Evolutionary conservation across 768 basidiomycete species (phyloP).

Genomic region (Boletus subcaerulescens): DNA sequence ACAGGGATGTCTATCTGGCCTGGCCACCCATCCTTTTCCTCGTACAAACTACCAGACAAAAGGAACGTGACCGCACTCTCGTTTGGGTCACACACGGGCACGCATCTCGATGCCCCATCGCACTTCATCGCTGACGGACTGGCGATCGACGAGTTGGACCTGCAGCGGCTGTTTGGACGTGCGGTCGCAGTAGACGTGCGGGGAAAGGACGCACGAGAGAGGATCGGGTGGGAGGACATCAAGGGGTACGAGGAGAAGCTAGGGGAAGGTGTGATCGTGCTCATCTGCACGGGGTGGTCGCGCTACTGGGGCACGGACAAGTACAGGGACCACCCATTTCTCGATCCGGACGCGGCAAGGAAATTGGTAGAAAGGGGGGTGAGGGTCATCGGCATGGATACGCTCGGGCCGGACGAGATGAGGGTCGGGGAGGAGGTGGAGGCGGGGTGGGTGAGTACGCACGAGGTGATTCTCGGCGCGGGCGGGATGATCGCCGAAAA

Average conservation of each 20-base stretch:
- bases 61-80: conserved; percentile 36
- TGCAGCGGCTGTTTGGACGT: conserved; percentile 49
- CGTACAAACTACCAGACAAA: conserved; percentile 2
- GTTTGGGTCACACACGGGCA: conserved; percentile 69
- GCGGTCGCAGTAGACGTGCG: conserved; percentile 55
- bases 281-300: conserved; percentile 69
- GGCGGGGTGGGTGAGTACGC: conserved; percentile 32
- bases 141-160: conserved; percentile 54
- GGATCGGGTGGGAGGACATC: conserved; percentile 56
- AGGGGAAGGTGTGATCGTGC: conserved; percentile 40
- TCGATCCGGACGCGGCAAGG: conserved; percentile 49
- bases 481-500: conserved; percentile 71
- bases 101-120: conserved; percentile 73
- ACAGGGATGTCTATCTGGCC: conserved; percentile 24
- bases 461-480: conserved; percentile 54
- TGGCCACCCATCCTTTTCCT: conserved; percentile 20
- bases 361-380: conserved; percentile 50
- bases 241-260: conserved; percentile 37
- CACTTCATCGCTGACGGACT: conserved; percentile 59
- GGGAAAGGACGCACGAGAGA: conserved; percentile 39
- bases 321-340: conserved; percentile 60
- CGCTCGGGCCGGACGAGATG: conserved; percentile 61
- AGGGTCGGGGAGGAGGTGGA: not conserved
- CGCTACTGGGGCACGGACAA: conserved; percentile 43
- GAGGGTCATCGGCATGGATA: conserved; percentile 56